Evolutionary conservation across 2,329 filamentous ascomycete genomes (phyloP).

Genomic region (Penicillium expansum): DNA sequence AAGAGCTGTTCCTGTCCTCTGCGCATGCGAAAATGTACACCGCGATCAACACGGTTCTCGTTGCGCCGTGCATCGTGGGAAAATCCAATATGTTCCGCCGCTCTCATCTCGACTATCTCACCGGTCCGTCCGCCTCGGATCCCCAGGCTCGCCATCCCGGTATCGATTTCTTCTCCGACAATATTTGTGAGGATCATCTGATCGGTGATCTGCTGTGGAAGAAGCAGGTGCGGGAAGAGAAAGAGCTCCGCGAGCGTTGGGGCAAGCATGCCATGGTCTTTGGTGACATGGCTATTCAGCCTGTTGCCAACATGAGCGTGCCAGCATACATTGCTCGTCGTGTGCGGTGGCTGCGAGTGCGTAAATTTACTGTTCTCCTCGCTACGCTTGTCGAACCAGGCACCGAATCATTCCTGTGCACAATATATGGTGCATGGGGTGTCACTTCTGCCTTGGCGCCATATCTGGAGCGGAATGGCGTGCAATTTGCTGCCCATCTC

Average conservation of each 20-base stretch:
- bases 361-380: slow-evolving; percentile 87
- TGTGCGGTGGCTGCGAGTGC: slow-evolving; percentile 84
- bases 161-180: slow-evolving; percentile 89
- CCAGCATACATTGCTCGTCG: slow-evolving; percentile 74
- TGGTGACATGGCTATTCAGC: slow-evolving; percentile 86
- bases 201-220: slow-evolving; percentile 92
- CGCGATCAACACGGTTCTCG: slow-evolving; percentile 87
- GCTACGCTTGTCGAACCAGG: slow-evolving; percentile 92
- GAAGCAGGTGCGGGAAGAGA: slow-evolving; percentile 37
- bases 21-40: slow-evolving; percentile 97
- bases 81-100: slow-evolving; percentile 99
- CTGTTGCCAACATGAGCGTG: slow-evolving; percentile 77
- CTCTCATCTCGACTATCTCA: slow-evolving; percentile 78
- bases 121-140: slow-evolving; percentile 51
- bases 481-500: slow-evolving; percentile 51
- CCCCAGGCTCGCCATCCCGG: slow-evolving; percentile 56
- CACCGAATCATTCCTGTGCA: slow-evolving; percentile 84
- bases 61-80: slow-evolving; percentile 91
- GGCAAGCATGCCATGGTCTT: slow-evolving; percentile 79
- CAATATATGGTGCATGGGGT: slow-evolving; percentile 74
- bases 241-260: slow-evolving; percentile 46
- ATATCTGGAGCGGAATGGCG: slow-evolving; percentile 51
- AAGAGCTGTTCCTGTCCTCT: slow-evolving; percentile 92
- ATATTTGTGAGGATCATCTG: slow-evolving; percentile 96
- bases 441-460: slow-evolving; percentile 64